These are phyloP conservation scores for Neckera pumila DNA, from an alignment of 225 moss, liverwort and hornwort genomes.

Conservation along the genomic window DNA sequence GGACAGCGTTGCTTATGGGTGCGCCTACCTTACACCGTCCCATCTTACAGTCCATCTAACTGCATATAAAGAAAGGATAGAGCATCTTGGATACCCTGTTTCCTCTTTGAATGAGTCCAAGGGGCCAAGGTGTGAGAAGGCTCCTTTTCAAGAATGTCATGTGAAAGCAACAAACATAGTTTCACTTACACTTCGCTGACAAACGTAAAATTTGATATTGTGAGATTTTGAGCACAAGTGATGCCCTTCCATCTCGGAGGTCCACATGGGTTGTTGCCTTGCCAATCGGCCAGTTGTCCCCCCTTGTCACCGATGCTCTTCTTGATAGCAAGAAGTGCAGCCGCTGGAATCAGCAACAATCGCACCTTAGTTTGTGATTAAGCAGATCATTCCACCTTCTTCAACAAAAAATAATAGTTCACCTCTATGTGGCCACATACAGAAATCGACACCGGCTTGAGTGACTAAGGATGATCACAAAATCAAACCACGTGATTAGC, in stretches of 20 bases:
- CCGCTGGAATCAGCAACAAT: slow-evolving; percentile 13
- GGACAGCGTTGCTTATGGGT: too few species aligned
- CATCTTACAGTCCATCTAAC: not conserved
- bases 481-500: not conserved
- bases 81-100: not conserved
- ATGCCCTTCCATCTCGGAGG: slow-evolving; percentile 26
- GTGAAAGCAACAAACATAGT: not conserved
- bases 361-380: not conserved
- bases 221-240: not conserved
- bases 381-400: not conserved
- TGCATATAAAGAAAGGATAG: not conserved
- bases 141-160: not conserved
- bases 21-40: too few species aligned
- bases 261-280: slow-evolving; percentile 31
- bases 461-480: not conserved
- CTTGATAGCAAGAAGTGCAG: slow-evolving; percentile 28
- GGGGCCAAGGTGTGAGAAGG: not conserved
- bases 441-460: not conserved
- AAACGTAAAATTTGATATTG: not conserved
- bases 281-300: slow-evolving; percentile 18
- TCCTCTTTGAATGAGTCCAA: not conserved
- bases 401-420: not conserved
- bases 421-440: not conserved
- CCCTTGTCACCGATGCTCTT: not conserved
- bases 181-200: slow-evolving; percentile 20